Percentiles rank a stretch among this genome's conserved stretches.
phyloP scores from a whole-genome alignment of 352 stramenopile species.

The Globisporangium ultimum region DNA sequence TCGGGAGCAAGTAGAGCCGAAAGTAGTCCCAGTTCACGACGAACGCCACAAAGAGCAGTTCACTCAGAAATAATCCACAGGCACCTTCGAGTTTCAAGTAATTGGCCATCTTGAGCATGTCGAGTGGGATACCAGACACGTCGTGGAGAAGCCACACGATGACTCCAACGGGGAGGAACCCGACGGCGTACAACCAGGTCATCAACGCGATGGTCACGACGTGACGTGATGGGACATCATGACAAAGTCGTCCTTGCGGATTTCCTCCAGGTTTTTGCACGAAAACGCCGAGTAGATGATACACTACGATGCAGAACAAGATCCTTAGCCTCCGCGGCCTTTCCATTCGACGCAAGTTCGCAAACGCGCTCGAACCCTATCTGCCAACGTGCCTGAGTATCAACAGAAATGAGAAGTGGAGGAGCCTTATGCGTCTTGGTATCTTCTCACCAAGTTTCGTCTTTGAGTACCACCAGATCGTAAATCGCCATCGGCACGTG shows the following conservation, averaged over 20 bases:
- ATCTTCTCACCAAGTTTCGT: conserved; percentile 85
- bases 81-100: conserved; percentile 85
- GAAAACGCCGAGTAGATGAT: no score
- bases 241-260: no score
- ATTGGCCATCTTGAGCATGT: conserved; percentile 89
- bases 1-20: conserved; percentile 82
- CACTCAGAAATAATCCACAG: conserved; percentile 60
- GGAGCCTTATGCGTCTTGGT: no score
- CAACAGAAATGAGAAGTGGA: no score
- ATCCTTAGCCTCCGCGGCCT: no score
- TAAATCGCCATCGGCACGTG: conserved; percentile 83
- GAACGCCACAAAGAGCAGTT: conserved; percentile 65
- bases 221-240: no score
- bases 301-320: no score
- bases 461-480: conserved; percentile 73
- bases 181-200: conserved; percentile 79
- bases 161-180: conserved; percentile 77
- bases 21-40: conserved; percentile 80
- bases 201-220: conserved; percentile 85
- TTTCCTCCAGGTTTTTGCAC: no score
- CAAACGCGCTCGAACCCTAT: no score
- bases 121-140: conserved; percentile 79
- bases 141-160: conserved; percentile 85
- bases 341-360: no score
- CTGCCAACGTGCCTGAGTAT: no score